Base-by-base conservation (phyloP, 306 rosid species). In the Pueraria montana region DNA sequence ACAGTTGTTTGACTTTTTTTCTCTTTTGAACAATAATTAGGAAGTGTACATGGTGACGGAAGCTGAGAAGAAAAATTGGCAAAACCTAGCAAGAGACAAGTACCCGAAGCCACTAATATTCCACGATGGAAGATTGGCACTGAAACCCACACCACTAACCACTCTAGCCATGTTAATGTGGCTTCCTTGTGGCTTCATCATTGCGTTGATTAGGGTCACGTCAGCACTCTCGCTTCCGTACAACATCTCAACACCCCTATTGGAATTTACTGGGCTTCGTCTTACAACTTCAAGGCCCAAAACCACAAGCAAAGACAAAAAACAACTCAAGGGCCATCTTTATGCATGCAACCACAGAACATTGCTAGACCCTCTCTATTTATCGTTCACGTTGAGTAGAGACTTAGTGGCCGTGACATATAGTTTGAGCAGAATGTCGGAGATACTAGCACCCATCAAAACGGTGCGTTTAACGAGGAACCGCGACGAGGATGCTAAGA, bases 271-370 rank as follows among this genome's bases (percentile, higher is more conserved):
- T n/a, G 98, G 98, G n/a, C 70, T 92, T 21, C 82, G n/a, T 21
- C 77, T 91, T 84, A 86, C 89, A 0, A 27, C 38, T 0, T 59
- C 87, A 0, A 27, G 1, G 56, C 89, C 91, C 66, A 64, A 77
- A 4, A n/a, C 87, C 62, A 49, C 3, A 16, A 6, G 6, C 9
- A 23, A 26, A 24, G 11, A 40, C 4, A 7, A 26, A 34, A 66
- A 12, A 2, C 7, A 16, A 13, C 12, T 43, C 0, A 43, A 46
- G 2, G 84, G 90, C 20, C 3, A 24, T 12, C 82, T 94, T 2
- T 94, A 92, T 20, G 98, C 85, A 56, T 94, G 97, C 77, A 94
- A 94, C 84, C 97, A 94, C 43, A 83, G 88, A 80, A 94, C 97
- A 0, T 82, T 92, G 0, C 58, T 91, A 1, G 95, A 94, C 76